Percentiles rank a stretch among this genome's conserved stretches.
These are phyloP conservation scores for Juglanconis oblonga DNA, from an alignment of 2,329 filamentous ascomycete genomes.

Conservation along the genomic window DNA sequence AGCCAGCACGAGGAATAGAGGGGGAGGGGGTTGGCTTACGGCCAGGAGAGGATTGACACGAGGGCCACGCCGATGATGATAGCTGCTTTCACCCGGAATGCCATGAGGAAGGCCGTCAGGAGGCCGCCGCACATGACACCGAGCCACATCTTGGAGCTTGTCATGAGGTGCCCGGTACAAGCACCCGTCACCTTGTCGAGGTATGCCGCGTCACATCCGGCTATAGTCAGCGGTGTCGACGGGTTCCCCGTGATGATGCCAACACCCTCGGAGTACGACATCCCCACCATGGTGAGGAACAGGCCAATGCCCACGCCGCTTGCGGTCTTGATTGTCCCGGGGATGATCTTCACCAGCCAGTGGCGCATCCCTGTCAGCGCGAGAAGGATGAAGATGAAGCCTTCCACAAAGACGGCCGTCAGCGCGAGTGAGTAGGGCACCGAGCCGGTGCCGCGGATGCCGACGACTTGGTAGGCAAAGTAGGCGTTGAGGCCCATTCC, in stretches of 20 bases:
- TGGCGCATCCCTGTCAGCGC: conserved; percentile 68
- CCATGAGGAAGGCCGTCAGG: conserved; percentile 76
- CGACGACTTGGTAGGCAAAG: conserved; percentile 66
- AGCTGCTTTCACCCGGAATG: conserved; percentile 71
- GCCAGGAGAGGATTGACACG: conserved; percentile 74
- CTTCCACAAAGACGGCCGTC: conserved; percentile 63
- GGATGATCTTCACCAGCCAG: conserved; percentile 67
- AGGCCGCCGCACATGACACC: conserved; percentile 79
- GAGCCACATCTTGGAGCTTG: conserved; percentile 78
- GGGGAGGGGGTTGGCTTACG: conserved; percentile 41
- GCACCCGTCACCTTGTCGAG: conserved; percentile 44
- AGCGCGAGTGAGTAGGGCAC: conserved; percentile 60
- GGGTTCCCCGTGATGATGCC: conserved; percentile 72
- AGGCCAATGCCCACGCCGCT: conserved; percentile 64
- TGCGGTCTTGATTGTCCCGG: conserved; percentile 62
- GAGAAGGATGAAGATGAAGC: conserved; percentile 62
- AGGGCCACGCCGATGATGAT: conserved; percentile 71
- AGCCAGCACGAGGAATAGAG: conserved; percentile 11
- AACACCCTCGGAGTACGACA: conserved; percentile 79
- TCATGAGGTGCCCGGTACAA: conserved; percentile 66
- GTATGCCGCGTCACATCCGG: conserved; percentile 63
- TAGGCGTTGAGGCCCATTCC: conserved; percentile 69
- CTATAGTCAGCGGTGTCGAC: conserved; percentile 71
- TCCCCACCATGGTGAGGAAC: conserved; percentile 61
- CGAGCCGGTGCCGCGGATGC: conserved; percentile 53